Percentiles rank a stretch among this genome's conserved stretches.
Evolutionary conservation across 768 basidiomycete genomes (phyloP).

Genomic region (Ramaria sp.): DNA sequence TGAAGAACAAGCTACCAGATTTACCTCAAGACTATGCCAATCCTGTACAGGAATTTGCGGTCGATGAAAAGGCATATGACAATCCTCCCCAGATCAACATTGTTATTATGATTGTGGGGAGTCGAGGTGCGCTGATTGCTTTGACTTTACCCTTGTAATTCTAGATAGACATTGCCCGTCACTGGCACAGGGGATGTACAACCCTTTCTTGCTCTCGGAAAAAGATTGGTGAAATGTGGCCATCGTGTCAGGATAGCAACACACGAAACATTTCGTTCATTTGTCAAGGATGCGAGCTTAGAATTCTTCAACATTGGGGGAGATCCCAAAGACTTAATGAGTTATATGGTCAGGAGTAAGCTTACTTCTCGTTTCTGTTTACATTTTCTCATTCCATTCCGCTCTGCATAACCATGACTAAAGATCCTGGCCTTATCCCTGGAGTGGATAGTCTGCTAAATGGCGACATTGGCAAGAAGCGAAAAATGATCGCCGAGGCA

Average conservation of each 20-base stretch:
- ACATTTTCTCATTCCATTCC: background rate
- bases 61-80: constrained; percentile 23
- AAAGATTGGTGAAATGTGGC: constrained; percentile 34
- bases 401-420: background rate
- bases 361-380: background rate
- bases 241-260: constrained; percentile 55
- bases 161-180: background rate
- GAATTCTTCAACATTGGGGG: constrained; percentile 57
- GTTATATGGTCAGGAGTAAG: constrained; percentile 64
- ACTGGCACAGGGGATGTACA: constrained; percentile 46
- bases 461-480: constrained; percentile 49
- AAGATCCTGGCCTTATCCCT: constrained; percentile 57
- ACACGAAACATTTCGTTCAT: constrained; percentile 47
- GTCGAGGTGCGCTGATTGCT: constrained; percentile 31
- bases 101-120: constrained; percentile 60
- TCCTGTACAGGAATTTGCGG: constrained; percentile 39
- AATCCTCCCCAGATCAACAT: constrained; percentile 38
- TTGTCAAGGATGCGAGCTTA: constrained; percentile 39
- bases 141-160: background rate
- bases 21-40: constrained; percentile 35
- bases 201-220: constrained; percentile 51
- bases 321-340: constrained; percentile 55
- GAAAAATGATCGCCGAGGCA: constrained; percentile 44
- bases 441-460: constrained; percentile 46
- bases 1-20: constrained; percentile 40